phyloP scores from a whole-genome alignment of 2,329 filamentous ascomycete species.

The Botryotinia globosa region DNA sequence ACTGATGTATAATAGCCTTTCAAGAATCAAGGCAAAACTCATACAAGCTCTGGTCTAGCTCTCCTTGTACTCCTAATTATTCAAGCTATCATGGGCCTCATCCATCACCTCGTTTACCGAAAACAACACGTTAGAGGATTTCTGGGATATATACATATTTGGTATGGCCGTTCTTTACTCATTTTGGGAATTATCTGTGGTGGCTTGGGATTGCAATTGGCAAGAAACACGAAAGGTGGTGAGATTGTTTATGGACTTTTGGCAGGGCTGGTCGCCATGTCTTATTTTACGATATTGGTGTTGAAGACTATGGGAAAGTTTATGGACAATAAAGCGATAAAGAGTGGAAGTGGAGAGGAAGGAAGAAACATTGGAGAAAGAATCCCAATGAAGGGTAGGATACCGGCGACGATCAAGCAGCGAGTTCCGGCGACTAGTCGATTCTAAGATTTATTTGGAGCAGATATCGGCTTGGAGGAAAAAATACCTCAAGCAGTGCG shows the following conservation, averaged over 20 bases:
- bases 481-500: not conserved
- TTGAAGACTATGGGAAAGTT: not conserved
- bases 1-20: conserved; percentile 40
- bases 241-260: conserved; percentile 56
- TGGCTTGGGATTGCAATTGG: conserved; percentile 56
- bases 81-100: conserved; percentile 55
- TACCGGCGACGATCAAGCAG: not conserved
- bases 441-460: not conserved
- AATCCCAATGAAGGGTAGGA: not conserved
- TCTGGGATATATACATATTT: conserved; percentile 58
- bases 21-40: conserved; percentile 45
- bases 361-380: not conserved
- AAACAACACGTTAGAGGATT: conserved; percentile 44
- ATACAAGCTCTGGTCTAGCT: conserved; percentile 56
- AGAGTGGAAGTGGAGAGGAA: not conserved
- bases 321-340: not conserved
- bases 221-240: conserved; percentile 42
- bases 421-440: not conserved
- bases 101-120: conserved; percentile 56
- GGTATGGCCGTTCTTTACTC: conserved; percentile 59
- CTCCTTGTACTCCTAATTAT: conserved; percentile 53
- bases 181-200: conserved; percentile 61
- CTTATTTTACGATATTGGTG: conserved; percentile 40
- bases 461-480: not conserved
- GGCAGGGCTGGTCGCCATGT: conserved; percentile 47